phyloP scores from a whole-genome alignment of 2,329 filamentous ascomycete species.

The Hypoxylon sp. region DNA sequence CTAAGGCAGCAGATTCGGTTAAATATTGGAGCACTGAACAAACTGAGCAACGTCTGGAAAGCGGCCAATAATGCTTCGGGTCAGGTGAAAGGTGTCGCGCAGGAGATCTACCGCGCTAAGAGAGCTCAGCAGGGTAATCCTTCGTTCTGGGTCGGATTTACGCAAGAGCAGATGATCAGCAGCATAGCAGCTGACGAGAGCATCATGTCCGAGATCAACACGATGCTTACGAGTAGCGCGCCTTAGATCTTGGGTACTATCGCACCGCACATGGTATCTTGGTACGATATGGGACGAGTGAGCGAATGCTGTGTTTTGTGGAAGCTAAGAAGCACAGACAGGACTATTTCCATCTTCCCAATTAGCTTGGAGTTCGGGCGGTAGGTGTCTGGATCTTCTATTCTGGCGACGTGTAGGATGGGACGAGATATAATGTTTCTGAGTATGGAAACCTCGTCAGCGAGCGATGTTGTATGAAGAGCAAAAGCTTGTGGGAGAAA shows the following conservation, averaged over 20 bases:
- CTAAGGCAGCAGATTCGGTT: slow-evolving; percentile 79
- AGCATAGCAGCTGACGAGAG: slow-evolving; percentile 65
- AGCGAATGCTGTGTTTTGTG: not conserved
- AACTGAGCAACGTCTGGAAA: slow-evolving; percentile 74
- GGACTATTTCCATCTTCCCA: not conserved
- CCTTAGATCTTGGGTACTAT: too few species aligned
- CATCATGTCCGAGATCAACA: slow-evolving; percentile 67
- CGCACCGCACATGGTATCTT: not conserved
- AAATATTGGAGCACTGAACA: slow-evolving; percentile 78
- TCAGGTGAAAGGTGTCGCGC: slow-evolving; percentile 81
- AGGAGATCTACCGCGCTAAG: slow-evolving; percentile 72
- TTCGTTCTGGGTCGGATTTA: slow-evolving; percentile 63
- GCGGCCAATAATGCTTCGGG: slow-evolving; percentile 74
- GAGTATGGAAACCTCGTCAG: not conserved
- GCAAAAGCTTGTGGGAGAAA: not conserved
- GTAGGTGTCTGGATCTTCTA: not conserved
- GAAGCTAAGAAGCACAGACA: not conserved
- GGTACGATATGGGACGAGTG: not conserved
- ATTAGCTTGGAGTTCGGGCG: slow-evolving; percentile 17
- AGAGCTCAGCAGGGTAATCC: slow-evolving; percentile 63
- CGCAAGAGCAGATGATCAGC: slow-evolving; percentile 63
- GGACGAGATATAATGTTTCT: not conserved
- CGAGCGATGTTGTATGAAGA: not conserved
- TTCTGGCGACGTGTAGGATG: slow-evolving; percentile 2
- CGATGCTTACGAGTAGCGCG: slow-evolving; percentile 42